These are phyloP conservation scores for Salix koriyanagi DNA, from an alignment of 345 rosid species.

Conservation along the genomic window DNA sequence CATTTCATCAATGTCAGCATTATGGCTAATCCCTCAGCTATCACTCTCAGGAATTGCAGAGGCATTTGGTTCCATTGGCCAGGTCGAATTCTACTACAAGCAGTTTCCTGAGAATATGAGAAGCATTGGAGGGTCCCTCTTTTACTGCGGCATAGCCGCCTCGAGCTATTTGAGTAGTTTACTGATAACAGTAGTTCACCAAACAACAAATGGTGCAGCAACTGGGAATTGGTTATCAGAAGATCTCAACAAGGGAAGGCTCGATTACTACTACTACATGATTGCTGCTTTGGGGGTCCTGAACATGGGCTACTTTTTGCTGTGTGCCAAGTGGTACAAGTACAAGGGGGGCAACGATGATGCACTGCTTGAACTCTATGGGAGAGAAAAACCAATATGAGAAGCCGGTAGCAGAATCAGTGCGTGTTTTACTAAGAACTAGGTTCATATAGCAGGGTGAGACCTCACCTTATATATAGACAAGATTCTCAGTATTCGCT, in stretches of 20 bases:
- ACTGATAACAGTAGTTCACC: background rate
- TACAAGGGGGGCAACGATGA: background rate
- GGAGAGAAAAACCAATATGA: too few species aligned
- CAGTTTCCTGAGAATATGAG: slow-evolving; percentile 17
- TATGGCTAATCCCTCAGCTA: slow-evolving; percentile 46
- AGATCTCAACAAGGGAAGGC: slow-evolving; percentile 8
- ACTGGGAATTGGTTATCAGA: slow-evolving; percentile 5
- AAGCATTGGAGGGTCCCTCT: slow-evolving; percentile 14
- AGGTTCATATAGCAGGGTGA: too few species aligned
- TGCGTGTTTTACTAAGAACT: too few species aligned
- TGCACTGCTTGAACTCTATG: background rate
- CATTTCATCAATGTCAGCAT: slow-evolving; percentile 34
- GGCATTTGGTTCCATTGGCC: slow-evolving; percentile 13
- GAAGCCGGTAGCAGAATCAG: too few species aligned
- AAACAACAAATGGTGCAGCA: background rate
- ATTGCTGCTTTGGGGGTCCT: background rate
- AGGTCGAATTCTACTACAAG: slow-evolving; percentile 15
- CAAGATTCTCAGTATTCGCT: too few species aligned
- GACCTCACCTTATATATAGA: too few species aligned
- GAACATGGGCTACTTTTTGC: background rate
- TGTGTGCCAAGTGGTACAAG: slow-evolving; percentile 8
- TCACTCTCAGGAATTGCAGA: slow-evolving; percentile 28
- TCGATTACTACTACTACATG: slow-evolving; percentile 5
- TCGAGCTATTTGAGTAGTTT: background rate
- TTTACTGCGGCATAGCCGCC: background rate